Conservation (phyloP, 345 rosid genomes). For the Pistacia vera region DNA sequence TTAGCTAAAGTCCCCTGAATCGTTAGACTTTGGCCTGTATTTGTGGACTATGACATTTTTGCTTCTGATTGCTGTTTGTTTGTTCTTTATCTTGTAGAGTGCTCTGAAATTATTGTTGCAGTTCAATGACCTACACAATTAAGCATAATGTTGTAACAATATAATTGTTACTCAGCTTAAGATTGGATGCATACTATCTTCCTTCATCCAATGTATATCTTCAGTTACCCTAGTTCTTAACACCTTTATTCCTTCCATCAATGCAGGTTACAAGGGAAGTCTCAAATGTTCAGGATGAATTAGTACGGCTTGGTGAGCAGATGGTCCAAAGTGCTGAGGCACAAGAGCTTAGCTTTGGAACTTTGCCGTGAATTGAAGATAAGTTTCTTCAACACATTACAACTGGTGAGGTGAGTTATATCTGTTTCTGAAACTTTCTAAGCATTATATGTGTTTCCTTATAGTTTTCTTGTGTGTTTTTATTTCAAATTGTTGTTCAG, state of each 20-base stretch:
- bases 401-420: slow-evolving; percentile 80
- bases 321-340: slow-evolving; percentile 90
- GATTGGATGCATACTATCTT: background rate
- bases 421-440: background rate
- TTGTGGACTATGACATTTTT: background rate
- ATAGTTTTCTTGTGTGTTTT: background rate
- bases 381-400: slow-evolving; percentile 84
- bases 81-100: background rate
- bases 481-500: background rate
- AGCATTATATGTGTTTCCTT: background rate
- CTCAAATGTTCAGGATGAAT: slow-evolving; percentile 89
- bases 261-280: slow-evolving; percentile 90
- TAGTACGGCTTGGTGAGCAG: slow-evolving; percentile 89
- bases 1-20: background rate
- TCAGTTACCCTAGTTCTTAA: background rate
- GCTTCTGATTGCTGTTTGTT: background rate
- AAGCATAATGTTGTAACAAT: background rate
- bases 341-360: slow-evolving; percentile 93
- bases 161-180: background rate
- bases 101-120: background rate
- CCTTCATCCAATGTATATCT: background rate
- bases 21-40: background rate
- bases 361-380: slow-evolving; percentile 98
- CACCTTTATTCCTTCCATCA: background rate
- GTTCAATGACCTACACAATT: background rate